A percentile compares a stretch with the other conserved stretches of the same genome.
Evolutionary conservation across 1,139 yeast genomes (phyloP).

Genomic region (Kazachstania sp.): DNA sequence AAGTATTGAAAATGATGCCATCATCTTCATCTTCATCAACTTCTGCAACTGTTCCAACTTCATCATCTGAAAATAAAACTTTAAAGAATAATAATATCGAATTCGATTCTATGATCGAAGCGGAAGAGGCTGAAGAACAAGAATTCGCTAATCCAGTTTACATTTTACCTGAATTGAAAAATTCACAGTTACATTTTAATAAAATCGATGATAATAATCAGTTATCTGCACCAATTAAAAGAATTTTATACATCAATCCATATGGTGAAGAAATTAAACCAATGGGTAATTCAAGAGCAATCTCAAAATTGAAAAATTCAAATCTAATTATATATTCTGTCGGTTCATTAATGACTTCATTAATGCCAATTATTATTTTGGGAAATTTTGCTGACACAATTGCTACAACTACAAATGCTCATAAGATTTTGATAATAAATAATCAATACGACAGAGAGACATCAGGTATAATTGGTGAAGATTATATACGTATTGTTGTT

Average conservation of each 20-base stretch:
- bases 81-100: slow-evolving; percentile 1
- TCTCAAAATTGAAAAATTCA: slow-evolving; percentile 42
- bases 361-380: slow-evolving; percentile 65
- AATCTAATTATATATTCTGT: slow-evolving; percentile 66
- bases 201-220: slow-evolving; percentile 50
- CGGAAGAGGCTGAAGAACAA: slow-evolving; percentile 32
- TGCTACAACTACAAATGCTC: slow-evolving; percentile 27
- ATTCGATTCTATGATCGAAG: slow-evolving; percentile 19
- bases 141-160: slow-evolving; percentile 51
- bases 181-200: slow-evolving; percentile 65
- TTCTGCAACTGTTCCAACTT: no score
- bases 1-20: neutral
- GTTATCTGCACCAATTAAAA: slow-evolving; percentile 62
- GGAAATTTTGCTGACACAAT: slow-evolving; percentile 64
- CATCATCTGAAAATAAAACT: no score
- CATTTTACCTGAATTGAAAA: slow-evolving; percentile 68
- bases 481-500: slow-evolving; percentile 48
- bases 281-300: slow-evolving; percentile 57
- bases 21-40: neutral
- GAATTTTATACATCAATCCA: slow-evolving; percentile 76
- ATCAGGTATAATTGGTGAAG: slow-evolving; percentile 51
- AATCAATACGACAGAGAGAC: slow-evolving; percentile 76
- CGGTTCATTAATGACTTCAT: slow-evolving; percentile 83
- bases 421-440: slow-evolving; percentile 54
- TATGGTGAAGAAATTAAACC: slow-evolving; percentile 87